Evolutionary conservation across 208 protist species (phyloP).

Genomic region (Trypanosoma scelopori): DNA sequence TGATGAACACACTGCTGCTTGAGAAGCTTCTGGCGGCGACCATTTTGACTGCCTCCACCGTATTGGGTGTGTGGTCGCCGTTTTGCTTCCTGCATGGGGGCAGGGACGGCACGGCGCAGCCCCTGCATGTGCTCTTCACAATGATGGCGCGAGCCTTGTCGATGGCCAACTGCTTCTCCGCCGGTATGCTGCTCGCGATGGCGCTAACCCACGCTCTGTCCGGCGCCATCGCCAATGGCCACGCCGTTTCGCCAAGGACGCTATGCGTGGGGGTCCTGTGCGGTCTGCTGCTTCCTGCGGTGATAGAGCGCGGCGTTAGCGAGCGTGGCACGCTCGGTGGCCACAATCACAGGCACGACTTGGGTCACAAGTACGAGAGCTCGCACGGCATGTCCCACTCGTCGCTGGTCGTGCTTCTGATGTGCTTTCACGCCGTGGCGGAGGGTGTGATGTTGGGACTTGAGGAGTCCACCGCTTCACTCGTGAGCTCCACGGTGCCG

Average conservation of each 20-base stretch:
- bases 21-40: constrained; percentile 31
- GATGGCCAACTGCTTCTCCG: constrained; percentile 60
- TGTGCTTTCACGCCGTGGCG: constrained; percentile 67
- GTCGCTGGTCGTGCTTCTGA: constrained; percentile 51
- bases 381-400: constrained; percentile 16
- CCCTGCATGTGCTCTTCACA: not conserved
- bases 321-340: not conserved
- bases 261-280: constrained; percentile 44
- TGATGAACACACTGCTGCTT: constrained; percentile 18
- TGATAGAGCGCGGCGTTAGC: constrained; percentile 36
- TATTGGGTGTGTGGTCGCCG: constrained; percentile 53
- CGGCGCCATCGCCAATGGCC: constrained; percentile 23
- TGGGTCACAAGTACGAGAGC: not conserved
- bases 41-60: constrained; percentile 44
- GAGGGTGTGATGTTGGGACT: constrained; percentile 69
- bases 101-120: constrained; percentile 2
- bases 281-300: constrained; percentile 62
- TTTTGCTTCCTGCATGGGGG: constrained; percentile 29
- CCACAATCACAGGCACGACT: constrained; percentile 4
- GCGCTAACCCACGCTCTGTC: constrained; percentile 63
- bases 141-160: constrained; percentile 34
- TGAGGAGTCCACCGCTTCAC: constrained; percentile 28
- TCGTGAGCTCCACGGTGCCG: constrained; percentile 46
- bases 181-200: constrained; percentile 67
- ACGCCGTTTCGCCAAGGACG: not conserved